Conservation (phyloP, 257 asterid species). For the Lycium barbarum region DNA sequence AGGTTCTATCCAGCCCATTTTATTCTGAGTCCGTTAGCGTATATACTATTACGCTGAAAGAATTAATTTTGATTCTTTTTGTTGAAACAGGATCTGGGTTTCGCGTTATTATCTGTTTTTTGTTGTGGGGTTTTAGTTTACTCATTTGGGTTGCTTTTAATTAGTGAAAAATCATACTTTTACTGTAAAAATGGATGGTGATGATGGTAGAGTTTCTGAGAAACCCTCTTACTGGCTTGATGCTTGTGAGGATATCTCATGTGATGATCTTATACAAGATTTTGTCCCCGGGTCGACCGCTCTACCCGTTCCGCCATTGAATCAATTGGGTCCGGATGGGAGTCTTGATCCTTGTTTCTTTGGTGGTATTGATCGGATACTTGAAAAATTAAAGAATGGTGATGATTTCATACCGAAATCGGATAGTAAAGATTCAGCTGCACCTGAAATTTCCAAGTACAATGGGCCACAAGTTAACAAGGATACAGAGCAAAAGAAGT, state of each 20-base stretch:
- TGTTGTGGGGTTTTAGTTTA: conserved; percentile 8
- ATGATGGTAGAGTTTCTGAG: conserved; percentile 47
- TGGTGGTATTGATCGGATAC: conserved; percentile 78
- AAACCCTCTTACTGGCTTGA: conserved; percentile 89
- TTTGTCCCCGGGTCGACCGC: conserved; percentile 47
- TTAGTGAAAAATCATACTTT: conserved; percentile 15
- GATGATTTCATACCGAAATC: conserved; percentile 41
- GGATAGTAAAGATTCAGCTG: conserved; percentile 34
- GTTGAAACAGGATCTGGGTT: not conserved
- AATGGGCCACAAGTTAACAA: conserved; percentile 21
- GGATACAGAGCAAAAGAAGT: conserved; percentile 16
- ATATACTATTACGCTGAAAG: not conserved
- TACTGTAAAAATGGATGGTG: conserved; percentile 67
- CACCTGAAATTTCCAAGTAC: conserved; percentile 18
- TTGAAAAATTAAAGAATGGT: conserved; percentile 63
- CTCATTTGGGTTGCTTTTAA: not conserved
- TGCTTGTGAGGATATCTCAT: conserved; percentile 81
- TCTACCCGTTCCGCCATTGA: conserved; percentile 29
- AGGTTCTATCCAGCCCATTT: not conserved
- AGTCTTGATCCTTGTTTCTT: conserved; percentile 63
- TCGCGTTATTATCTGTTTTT: not conserved
- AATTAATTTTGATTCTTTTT: not conserved
- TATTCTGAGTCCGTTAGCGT: not conserved
- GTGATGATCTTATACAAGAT: conserved; percentile 58
- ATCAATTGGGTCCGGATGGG: conserved; percentile 37